Percentiles rank a stretch among this genome's conserved stretches.
Evolutionary conservation across 1,139 yeast genomes (phyloP).

Genomic region (Magnusiomyces magnusii): DNA sequence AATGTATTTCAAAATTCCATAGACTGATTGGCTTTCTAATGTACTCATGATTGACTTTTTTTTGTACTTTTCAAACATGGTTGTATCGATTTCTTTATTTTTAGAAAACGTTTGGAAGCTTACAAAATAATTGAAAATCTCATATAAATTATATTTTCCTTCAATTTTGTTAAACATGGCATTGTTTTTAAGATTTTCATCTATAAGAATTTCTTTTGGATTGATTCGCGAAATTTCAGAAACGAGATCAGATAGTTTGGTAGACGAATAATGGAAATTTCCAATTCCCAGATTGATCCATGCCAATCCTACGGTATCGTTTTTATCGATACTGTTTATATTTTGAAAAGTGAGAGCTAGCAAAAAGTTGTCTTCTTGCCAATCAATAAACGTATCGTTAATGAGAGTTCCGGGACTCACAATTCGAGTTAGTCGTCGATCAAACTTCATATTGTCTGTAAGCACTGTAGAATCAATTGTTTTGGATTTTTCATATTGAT

Average conservation of each 20-base stretch:
- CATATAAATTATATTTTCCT: conserved; percentile 56
- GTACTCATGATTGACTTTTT: neutral
- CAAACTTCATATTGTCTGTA: conserved; percentile 37
- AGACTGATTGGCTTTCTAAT: conserved; percentile 33
- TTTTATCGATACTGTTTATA: conserved; percentile 29
- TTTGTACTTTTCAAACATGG: neutral
- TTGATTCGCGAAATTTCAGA: conserved; percentile 56
- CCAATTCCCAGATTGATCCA: conserved; percentile 93
- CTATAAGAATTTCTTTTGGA: conserved; percentile 59
- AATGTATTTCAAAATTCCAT: conserved; percentile 50
- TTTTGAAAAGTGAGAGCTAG: conserved; percentile 41
- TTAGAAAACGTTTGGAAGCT: conserved; percentile 40
- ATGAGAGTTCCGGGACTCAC: conserved; percentile 91
- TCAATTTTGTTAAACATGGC: conserved; percentile 38
- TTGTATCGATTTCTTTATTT: neutral
- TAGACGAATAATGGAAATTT: conserved; percentile 57
- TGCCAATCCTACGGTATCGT: conserved; percentile 57
- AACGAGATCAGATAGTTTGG: conserved; percentile 46
- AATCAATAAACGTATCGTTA: conserved; percentile 77
- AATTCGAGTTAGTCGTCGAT: conserved; percentile 67
- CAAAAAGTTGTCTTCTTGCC: conserved; percentile 61
- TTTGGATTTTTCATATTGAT: conserved; percentile 41
- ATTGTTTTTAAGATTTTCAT: conserved; percentile 29
- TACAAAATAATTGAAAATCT: conserved; percentile 52
- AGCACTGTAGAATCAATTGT: neutral